Conservation (phyloP, 176 grass and related monocot species). For the Avena atlantica region DNA sequence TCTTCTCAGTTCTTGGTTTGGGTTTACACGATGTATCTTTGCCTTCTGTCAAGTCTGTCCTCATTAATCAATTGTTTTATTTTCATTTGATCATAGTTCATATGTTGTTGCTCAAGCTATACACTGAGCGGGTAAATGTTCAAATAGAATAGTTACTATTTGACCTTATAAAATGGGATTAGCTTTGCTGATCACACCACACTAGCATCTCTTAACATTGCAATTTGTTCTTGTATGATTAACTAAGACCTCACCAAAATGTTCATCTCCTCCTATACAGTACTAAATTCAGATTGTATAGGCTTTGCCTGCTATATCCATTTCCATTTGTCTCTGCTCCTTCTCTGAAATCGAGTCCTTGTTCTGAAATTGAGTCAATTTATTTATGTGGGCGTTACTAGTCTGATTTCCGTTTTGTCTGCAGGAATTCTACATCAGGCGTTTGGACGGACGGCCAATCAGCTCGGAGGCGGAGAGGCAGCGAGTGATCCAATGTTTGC, state of each 20-base stretch:
- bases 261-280: not conserved
- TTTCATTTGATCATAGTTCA: constrained; percentile 9
- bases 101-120: not conserved
- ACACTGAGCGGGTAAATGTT: not conserved
- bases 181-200: not conserved
- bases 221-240: not conserved
- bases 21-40: constrained; percentile 33
- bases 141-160: not conserved
- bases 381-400: not conserved
- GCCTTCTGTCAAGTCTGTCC: not conserved
- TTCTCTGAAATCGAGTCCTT: not conserved
- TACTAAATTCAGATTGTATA: not conserved
- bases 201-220: not conserved
- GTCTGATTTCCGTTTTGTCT: constrained; percentile 11
- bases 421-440: constrained; percentile 82
- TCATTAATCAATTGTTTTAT: not conserved
- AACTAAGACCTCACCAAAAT: not conserved
- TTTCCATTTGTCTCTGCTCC: not conserved
- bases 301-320: not conserved
- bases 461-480: constrained; percentile 80
- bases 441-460: constrained; percentile 74
- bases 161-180: not conserved
- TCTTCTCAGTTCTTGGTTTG: constrained; percentile 3
- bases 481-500: constrained; percentile 78
- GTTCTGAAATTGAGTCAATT: not conserved